A percentile compares a stretch with the other conserved stretches of the same genome.
These are phyloP conservation scores for Kwoniella europaea DNA, from an alignment of 768 basidiomycete species.

Conservation along the genomic window DNA sequence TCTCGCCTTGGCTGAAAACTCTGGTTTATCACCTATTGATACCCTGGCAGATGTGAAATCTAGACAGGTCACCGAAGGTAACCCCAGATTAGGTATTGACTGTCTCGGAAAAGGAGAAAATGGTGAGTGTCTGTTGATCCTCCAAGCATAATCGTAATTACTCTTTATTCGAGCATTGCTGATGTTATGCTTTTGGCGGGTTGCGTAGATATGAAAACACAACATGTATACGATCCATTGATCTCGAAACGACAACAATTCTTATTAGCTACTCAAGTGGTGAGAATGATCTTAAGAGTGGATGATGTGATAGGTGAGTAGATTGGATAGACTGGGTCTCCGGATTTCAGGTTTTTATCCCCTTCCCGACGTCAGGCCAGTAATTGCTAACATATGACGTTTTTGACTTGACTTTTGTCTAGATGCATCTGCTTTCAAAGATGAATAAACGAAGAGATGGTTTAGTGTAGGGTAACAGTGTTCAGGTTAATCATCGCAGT, in stretches of 20 bases:
- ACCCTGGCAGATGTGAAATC: slow-evolving; percentile 95
- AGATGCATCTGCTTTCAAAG: slow-evolving; percentile 38
- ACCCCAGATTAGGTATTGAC: slow-evolving; percentile 88
- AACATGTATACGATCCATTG: slow-evolving; percentile 94
- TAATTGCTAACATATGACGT: slow-evolving; percentile 10
- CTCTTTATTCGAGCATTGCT: background rate
- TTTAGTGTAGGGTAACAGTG: slow-evolving; percentile 1
- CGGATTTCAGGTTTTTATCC: background rate
- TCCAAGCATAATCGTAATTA: background rate
- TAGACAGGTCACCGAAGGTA: slow-evolving; percentile 82
- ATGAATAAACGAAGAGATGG: slow-evolving; percentile 20
- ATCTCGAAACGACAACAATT: slow-evolving; percentile 98
- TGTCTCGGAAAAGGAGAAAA: slow-evolving; percentile 84
- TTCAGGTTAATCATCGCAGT: background rate
- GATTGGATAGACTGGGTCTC: background rate
- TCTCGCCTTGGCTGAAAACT: slow-evolving; percentile 96
- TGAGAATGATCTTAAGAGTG: slow-evolving; percentile 58
- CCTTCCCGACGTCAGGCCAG: background rate
- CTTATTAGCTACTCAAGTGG: slow-evolving; percentile 76
- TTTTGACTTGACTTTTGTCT: background rate
- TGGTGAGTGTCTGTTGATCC: slow-evolving; percentile 63
- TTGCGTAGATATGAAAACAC: slow-evolving; percentile 87
- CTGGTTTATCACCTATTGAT: slow-evolving; percentile 92
- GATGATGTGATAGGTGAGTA: slow-evolving; percentile 57
- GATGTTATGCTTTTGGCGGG: background rate